These are phyloP conservation scores for Penicillium olsonii DNA, from an alignment of 2,329 filamentous ascomycete species.

Conservation along the genomic window DNA sequence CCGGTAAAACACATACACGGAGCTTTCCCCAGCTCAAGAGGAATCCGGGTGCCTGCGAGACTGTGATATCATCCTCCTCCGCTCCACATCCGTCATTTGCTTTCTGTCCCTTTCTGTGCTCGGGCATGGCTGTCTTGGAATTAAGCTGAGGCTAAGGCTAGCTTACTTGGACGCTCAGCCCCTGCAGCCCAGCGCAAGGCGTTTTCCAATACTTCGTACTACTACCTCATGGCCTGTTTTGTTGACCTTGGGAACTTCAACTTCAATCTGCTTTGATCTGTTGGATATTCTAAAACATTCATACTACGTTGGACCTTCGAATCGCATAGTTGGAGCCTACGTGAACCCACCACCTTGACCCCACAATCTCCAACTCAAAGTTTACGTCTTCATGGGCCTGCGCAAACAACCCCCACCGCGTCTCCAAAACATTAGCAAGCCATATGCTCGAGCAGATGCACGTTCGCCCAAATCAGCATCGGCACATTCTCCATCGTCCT, in stretches of 20 bases:
- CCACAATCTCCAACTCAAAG: not conserved
- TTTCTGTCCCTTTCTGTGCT: not conserved
- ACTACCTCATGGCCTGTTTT: constrained; percentile 7
- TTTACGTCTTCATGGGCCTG: constrained; percentile 38
- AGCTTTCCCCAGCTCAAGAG: constrained; percentile 6
- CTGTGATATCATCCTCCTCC: constrained; percentile 1
- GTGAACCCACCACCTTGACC: not conserved
- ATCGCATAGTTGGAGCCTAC: not conserved
- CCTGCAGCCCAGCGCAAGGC: constrained; percentile 13
- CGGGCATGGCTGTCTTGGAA: not conserved
- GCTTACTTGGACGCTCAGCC: not conserved
- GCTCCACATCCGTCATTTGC: constrained; percentile 2
- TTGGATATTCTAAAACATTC: not conserved
- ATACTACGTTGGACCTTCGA: not conserved
- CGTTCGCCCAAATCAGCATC: constrained; percentile 34
- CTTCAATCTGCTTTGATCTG: not conserved
- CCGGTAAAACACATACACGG: constrained; percentile 3
- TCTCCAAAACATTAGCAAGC: constrained; percentile 35
- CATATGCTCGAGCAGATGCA: constrained; percentile 30
- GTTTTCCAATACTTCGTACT: constrained; percentile 3
- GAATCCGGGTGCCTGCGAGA: constrained; percentile 14
- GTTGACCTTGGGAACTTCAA: not conserved
- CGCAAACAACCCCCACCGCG: constrained; percentile 41
- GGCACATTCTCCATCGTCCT: constrained; percentile 28
- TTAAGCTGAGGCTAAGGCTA: constrained; percentile 2